Evolutionary conservation across 768 basidiomycete genomes (phyloP).

Genomic region (Thelephora ganbajun): DNA sequence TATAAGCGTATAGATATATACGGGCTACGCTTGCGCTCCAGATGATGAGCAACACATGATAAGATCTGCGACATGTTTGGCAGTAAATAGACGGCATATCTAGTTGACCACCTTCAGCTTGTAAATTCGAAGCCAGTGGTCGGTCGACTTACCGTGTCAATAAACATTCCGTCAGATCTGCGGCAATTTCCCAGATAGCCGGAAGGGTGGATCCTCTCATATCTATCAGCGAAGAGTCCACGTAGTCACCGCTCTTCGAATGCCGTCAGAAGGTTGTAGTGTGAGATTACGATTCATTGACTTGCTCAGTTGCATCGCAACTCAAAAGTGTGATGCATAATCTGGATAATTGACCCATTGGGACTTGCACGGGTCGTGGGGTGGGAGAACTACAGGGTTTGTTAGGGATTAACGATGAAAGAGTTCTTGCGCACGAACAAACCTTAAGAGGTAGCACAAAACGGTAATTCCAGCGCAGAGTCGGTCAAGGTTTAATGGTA

Average conservation of each 20-base stretch:
- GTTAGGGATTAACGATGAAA: conserved; percentile 2
- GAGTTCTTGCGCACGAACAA: conserved; percentile 3
- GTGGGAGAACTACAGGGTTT: conserved; percentile 31
- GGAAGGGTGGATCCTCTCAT: conserved; percentile 43
- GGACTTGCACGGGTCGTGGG: conserved; percentile 52
- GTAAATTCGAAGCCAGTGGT: not conserved
- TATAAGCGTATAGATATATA: not conserved
- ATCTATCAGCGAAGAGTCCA: conserved; percentile 35
- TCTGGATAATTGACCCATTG: conserved; percentile 46
- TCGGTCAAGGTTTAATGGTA: conserved; percentile 48
- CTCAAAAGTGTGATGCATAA: conserved; percentile 34
- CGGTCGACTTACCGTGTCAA: not conserved
- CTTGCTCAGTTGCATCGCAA: conserved; percentile 33
- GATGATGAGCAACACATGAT: not conserved
- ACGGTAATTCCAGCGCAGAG: conserved; percentile 38
- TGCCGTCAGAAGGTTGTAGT: conserved; percentile 5
- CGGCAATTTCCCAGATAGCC: conserved; percentile 37
- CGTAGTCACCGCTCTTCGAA: conserved; percentile 29
- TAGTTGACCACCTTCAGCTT: not conserved
- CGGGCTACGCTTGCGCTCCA: not conserved
- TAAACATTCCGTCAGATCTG: conserved; percentile 28
- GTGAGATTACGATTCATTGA: conserved; percentile 16
- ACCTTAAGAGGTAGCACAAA: conserved; percentile 45
- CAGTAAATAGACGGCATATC: not conserved
- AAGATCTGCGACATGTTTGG: not conserved